Conservation (phyloP, 345 rosid species). For the Dovyalis caffra region DNA sequence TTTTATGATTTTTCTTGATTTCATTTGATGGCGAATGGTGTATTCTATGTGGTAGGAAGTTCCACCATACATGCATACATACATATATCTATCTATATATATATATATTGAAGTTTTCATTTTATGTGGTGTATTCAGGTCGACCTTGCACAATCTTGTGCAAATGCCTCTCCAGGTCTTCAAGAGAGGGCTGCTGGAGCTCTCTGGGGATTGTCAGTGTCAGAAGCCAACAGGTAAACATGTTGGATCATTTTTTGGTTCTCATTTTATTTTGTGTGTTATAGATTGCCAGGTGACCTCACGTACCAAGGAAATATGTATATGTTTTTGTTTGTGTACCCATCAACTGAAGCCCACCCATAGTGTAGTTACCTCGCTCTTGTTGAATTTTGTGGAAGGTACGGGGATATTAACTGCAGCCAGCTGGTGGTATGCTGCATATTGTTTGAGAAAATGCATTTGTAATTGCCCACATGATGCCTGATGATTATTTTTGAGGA, state of each 20-base stretch:
- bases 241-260: neutral
- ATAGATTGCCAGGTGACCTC: neutral
- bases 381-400: neutral
- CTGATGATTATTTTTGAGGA: neutral
- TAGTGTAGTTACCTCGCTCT: neutral
- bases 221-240: constrained; percentile 33
- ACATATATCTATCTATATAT: too few species aligned
- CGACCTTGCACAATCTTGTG: constrained; percentile 36
- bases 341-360: neutral
- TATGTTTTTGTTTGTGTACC: neutral
- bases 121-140: constrained; percentile 22
- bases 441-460: neutral
- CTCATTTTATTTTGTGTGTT: neutral
- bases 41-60: constrained; percentile 8
- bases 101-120: constrained; percentile 21
- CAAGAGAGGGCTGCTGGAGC: constrained; percentile 48
- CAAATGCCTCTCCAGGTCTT: constrained; percentile 34
- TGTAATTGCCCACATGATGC: neutral
- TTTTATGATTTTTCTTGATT: neutral
- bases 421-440: neutral
- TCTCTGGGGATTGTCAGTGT: constrained; percentile 42
- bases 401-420: neutral
- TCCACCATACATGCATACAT: neutral
- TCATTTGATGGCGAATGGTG: neutral
- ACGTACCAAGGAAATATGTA: constrained; percentile 2